These are phyloP conservation scores for Withania somnifera DNA, from an alignment of 305 asterid genomes.

Conservation along the genomic window DNA sequence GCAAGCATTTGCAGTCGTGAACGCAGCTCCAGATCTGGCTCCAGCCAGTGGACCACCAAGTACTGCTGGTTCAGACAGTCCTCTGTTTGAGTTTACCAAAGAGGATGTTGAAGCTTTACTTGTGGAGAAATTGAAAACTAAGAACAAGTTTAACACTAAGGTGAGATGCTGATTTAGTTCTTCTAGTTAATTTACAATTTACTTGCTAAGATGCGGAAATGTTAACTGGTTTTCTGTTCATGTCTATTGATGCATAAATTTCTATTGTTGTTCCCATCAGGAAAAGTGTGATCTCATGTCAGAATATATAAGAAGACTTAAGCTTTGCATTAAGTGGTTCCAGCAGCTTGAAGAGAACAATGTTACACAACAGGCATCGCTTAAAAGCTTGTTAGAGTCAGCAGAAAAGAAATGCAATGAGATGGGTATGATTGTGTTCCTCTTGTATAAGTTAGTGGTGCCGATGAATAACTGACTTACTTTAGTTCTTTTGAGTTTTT, in stretches of 20 bases:
- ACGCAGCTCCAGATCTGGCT: conserved; percentile 69
- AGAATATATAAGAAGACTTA: conserved; percentile 60
- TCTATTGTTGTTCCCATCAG: conserved; percentile 26
- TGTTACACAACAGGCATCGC: conserved; percentile 39
- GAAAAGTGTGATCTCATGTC: conserved; percentile 68
- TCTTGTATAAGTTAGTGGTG: conserved; percentile 2
- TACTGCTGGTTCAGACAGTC: conserved; percentile 54
- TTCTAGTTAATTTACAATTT: too few species aligned
- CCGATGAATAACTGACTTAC: neutral
- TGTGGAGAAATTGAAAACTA: conserved; percentile 52
- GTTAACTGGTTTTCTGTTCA: conserved; percentile 3
- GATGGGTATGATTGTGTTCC: conserved; percentile 35
- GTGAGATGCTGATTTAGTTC: conserved; percentile 31
- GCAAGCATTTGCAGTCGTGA: conserved; percentile 70
- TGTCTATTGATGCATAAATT: neutral
- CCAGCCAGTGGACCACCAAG: conserved; percentile 57
- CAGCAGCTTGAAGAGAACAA: conserved; percentile 64
- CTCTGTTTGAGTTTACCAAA: conserved; percentile 48
- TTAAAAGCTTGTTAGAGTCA: conserved; percentile 43
- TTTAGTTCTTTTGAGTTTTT: conserved; percentile 3
- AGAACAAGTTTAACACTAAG: conserved; percentile 58
- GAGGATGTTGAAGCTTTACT: conserved; percentile 72
- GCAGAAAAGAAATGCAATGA: conserved; percentile 67
- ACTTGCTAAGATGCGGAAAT: too few species aligned
- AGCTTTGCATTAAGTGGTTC: conserved; percentile 76